Percentiles rank a stretch among this genome's conserved stretches.
Conservation (phyloP, 2,329 filamentous ascomycete species). For the Pyricularia sp. region DNA sequence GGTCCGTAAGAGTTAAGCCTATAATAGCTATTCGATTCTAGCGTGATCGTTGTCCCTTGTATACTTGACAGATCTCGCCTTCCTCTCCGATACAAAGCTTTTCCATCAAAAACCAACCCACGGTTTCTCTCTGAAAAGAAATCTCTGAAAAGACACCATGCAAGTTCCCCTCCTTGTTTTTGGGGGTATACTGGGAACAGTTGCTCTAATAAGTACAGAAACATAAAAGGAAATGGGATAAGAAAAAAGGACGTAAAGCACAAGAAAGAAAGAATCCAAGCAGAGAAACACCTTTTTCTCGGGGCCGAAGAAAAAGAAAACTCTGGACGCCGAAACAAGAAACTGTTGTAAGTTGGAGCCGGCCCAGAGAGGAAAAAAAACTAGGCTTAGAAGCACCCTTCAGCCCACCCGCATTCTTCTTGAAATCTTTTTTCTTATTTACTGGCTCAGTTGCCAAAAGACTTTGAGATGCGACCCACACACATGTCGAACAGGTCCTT, state of each 20-base stretch:
- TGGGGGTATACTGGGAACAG: background rate
- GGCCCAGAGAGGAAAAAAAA: background rate
- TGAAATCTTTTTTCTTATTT: background rate
- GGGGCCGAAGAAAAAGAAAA: background rate
- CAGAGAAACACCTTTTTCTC: background rate
- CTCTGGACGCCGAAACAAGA: background rate
- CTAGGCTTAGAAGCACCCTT: background rate
- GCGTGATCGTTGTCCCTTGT: too few species aligned
- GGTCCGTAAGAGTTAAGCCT: too few species aligned
- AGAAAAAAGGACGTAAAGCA: background rate
- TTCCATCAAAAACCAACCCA: background rate
- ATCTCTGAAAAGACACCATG: background rate
- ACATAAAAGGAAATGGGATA: background rate
- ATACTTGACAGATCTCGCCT: background rate
- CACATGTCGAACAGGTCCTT: background rate
- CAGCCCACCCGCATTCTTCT: background rate
- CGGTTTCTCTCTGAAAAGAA: background rate
- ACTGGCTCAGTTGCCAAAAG: background rate
- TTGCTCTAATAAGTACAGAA: background rate
- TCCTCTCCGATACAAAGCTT: background rate
- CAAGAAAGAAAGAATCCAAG: background rate
- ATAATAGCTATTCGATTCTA: too few species aligned
- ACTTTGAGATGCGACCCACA: background rate
- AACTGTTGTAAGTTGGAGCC: background rate
- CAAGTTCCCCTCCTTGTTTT: background rate